A percentile compares a stretch with the other conserved stretches of the same genome.
Conservation (phyloP, 495 filamentous ascomycete species). For the Aspergillus baeticus region DNA sequence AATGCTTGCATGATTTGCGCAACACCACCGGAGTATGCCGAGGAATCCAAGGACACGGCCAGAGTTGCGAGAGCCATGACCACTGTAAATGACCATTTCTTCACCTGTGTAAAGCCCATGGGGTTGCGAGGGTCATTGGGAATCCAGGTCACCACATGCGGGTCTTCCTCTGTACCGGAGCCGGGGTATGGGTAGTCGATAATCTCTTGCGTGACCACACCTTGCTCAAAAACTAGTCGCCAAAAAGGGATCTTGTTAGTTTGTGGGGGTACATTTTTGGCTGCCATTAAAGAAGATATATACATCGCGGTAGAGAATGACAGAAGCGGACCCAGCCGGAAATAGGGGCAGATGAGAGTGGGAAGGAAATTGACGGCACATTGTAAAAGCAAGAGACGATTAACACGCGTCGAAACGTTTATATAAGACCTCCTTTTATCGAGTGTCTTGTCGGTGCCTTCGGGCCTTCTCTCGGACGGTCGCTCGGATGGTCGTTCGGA, state of each 20-base stretch:
- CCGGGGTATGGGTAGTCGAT: constrained; percentile 62
- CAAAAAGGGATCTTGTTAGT: constrained; percentile 45
- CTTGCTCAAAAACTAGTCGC: constrained; percentile 50
- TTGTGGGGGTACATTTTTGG: too few relatives aligned
- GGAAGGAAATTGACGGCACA: too few relatives aligned
- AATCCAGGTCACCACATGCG: constrained; percentile 73
- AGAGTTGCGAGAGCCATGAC: constrained; percentile 68
- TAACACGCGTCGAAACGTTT: too few relatives aligned
- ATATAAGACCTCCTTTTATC: too few relatives aligned
- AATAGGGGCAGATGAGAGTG: too few relatives aligned
- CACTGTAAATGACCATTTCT: constrained; percentile 70
- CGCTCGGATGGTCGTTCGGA: too few relatives aligned
- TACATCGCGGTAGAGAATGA: too few relatives aligned
- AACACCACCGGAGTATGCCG: constrained; percentile 72
- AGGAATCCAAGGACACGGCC: constrained; percentile 75
- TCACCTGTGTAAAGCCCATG: constrained; percentile 54
- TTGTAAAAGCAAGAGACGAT: too few relatives aligned
- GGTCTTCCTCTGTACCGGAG: constrained; percentile 69
- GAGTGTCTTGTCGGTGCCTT: too few relatives aligned
- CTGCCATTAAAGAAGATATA: too few relatives aligned
- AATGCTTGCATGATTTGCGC: constrained; percentile 58
- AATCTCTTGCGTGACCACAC: constrained; percentile 54
- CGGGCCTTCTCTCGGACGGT: too few relatives aligned
- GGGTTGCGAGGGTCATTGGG: constrained; percentile 71
- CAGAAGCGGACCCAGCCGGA: too few relatives aligned